Base-by-base conservation (phyloP, 352 stramenopile genomes). In the Phytophthora cryptogea region DNA sequence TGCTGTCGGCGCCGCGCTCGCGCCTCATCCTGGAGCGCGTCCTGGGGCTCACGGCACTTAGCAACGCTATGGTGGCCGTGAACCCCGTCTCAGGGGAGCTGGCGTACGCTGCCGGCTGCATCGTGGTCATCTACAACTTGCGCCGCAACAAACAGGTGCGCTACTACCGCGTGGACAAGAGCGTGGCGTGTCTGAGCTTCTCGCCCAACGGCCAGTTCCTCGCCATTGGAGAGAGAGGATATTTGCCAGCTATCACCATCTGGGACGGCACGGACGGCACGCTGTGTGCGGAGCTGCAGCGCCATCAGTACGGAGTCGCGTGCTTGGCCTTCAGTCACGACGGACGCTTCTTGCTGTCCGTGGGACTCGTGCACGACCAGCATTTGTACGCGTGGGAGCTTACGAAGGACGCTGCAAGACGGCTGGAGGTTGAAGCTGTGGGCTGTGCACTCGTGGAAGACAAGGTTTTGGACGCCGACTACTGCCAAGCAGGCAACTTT, bases 111-210 rank as follows among this genome's bases (percentile, higher is more conserved):
- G 88, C 89, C 3, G 89, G 89, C 7, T 94, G 86, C 59, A 92
- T 96, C 39, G 89, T 96, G 44, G 89, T 97, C n/a, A 79, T 97
- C 41, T 97, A 95, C 80, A 94, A 92, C 68, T 54, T 92, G 26
- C 69, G 84, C 0, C 67, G 86, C 33, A 89, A 95, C 67, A 94
- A 93, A 39, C 89, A 97, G 40, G 80, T 92, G 56, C 78, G 85
- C 3, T 97, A 95, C 69, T 95, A 95, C 65, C 87, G 86, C 41
- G 86, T 94, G 2, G 86, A 94, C 60, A 95, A 95, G 49, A 68
- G 59, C 16, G 88, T 97, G n/a, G 63, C 83, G 28, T 90, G 86
- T 45, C 56, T 96, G 17, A 79, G 73, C 53, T 97, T 95, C 68
- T 96, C 89, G 37, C 78, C 74, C 26, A 93, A 78, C 27, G 89